Evolutionary conservation across 23 red algal genomes (phyloP).

Genomic region (Gracilaria vermiculophylla): DNA sequence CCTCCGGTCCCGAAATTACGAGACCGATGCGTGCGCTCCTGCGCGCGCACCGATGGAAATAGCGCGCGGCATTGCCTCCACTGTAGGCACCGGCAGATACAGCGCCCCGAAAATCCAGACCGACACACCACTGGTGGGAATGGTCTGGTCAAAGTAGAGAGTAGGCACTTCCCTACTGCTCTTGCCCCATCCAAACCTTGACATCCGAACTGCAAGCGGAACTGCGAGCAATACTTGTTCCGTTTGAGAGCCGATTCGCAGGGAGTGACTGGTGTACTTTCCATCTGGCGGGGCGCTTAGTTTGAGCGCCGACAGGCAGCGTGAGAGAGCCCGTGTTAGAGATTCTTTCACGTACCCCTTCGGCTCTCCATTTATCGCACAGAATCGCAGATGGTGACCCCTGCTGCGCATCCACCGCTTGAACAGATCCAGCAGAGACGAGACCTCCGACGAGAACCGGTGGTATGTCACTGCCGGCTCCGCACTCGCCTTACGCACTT

Average conservation of each 20-base stretch:
- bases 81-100: neutral
- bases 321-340: neutral
- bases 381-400: neutral
- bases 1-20: neutral
- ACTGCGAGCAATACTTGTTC: constrained; percentile 12
- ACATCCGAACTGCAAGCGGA: neutral
- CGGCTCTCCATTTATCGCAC: neutral
- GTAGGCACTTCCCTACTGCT: neutral
- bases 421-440: no score
- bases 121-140: neutral
- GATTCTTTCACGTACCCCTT: neutral
- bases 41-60: neutral
- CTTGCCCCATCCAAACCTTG: constrained; percentile 22
- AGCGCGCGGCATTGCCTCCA: neutral
- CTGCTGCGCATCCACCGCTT: neutral
- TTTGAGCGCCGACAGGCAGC: neutral
- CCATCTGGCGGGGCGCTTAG: neutral
- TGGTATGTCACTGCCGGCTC: no score
- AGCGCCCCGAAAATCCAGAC: constrained; percentile 37
- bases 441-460: no score
- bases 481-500: no score
- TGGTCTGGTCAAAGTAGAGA: constrained; percentile 20
- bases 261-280: constrained; percentile 14
- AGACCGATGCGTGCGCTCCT: neutral
- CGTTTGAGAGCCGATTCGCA: constrained; percentile 30